A percentile compares a stretch with the other conserved stretches of the same genome.
Evolutionary conservation across 1,284 basidiomycete species (phyloP).

Genomic region (Sporisorium iseilematis-ciliati): DNA sequence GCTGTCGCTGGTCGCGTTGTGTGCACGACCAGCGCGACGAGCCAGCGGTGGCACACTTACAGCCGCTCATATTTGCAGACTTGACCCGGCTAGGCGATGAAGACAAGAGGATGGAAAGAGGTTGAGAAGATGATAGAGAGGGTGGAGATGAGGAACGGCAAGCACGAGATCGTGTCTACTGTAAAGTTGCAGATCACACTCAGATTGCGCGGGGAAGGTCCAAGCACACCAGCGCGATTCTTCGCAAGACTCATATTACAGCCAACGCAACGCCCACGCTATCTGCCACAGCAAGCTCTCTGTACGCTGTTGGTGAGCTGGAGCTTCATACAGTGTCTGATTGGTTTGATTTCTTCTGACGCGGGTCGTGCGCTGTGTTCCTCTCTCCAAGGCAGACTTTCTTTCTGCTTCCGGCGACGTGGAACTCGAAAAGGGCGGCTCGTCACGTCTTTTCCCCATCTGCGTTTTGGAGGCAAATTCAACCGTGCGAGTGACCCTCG

Average conservation of each 20-base stretch:
- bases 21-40: too few relatives aligned
- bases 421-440: conserved; percentile 18
- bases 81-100: conserved; percentile 27
- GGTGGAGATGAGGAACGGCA: neutral
- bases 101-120: conserved; percentile 6
- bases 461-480: neutral
- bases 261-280: conserved; percentile 1
- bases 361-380: conserved; percentile 37
- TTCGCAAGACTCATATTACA: neutral
- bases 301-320: conserved; percentile 5
- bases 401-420: conserved; percentile 49
- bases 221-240: conserved; percentile 11
- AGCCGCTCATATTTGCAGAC: conserved; percentile 50
- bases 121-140: conserved; percentile 6
- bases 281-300: neutral
- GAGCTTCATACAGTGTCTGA: neutral
- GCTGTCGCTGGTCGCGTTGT: too few relatives aligned
- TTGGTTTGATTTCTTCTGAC: conserved; percentile 23
- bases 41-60: conserved; percentile 25
- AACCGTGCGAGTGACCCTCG: conserved; percentile 28
- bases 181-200: conserved; percentile 2
- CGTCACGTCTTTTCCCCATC: neutral
- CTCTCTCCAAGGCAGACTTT: neutral
- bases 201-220: conserved; percentile 8
- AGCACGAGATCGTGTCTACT: neutral